These are phyloP conservation scores for Wallacemonas rigidus DNA, from an alignment of 208 protist genomes.

Conservation along the genomic window DNA sequence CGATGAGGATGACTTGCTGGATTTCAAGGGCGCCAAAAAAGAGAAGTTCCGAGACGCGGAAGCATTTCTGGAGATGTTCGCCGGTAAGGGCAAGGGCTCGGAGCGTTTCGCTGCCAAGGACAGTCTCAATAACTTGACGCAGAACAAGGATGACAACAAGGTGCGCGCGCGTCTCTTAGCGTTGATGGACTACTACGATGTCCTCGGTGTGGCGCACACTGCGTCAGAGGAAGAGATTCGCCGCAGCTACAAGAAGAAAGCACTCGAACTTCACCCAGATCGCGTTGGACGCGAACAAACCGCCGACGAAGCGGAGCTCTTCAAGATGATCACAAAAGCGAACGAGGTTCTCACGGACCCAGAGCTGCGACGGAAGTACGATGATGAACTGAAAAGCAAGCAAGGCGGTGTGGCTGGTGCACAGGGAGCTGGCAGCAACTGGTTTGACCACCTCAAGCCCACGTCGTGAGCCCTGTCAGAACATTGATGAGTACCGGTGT, in stretches of 20 bases:
- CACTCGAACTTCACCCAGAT: conserved; percentile 89
- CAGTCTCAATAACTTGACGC: conserved; percentile 55
- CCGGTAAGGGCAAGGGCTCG: conserved; percentile 45
- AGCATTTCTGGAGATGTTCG: conserved; percentile 74
- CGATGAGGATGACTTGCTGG: conserved; percentile 53
- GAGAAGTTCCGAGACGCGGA: conserved; percentile 52
- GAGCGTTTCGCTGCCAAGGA: conserved; percentile 22
- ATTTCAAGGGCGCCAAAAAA: conserved; percentile 53
- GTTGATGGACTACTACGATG: conserved; percentile 92
- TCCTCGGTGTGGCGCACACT: conserved; percentile 75
- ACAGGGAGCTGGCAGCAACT: conserved; percentile 25
- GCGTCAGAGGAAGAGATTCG: conserved; percentile 75
- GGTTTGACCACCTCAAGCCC: conserved; percentile 49
- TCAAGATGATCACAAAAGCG: conserved; percentile 90
- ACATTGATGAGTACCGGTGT: neutral
- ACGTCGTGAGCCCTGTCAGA: neutral
- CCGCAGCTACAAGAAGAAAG: conserved; percentile 81
- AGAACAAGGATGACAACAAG: conserved; percentile 74
- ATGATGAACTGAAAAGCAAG: conserved; percentile 37
- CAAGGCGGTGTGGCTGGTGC: neutral
- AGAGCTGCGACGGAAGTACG: conserved; percentile 62
- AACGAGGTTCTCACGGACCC: conserved; percentile 80
- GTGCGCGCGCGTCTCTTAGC: conserved; percentile 74
- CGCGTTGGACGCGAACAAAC: conserved; percentile 59
- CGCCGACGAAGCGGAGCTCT: conserved; percentile 83